Evolutionary conservation across 2,329 filamentous ascomycete genomes (phyloP).

Genomic region (Ceratocystiopsis brevicomis): DNA sequence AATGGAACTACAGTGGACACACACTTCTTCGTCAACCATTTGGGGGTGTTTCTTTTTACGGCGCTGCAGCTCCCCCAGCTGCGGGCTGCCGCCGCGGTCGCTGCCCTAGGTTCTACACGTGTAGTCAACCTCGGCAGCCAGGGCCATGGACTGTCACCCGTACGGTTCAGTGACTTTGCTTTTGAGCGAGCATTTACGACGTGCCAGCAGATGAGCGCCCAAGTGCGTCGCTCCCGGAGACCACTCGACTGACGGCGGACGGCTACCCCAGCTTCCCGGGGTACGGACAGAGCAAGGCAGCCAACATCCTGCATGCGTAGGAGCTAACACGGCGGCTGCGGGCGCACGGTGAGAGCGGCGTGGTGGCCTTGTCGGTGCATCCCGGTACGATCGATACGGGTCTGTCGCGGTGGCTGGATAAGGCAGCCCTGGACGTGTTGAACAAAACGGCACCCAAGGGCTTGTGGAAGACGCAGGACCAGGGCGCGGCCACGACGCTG

Average conservation of each 20-base stretch:
- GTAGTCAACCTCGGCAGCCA: slow-evolving; percentile 23
- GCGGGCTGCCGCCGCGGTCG: slow-evolving; percentile 14
- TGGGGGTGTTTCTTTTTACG: slow-evolving; percentile 29
- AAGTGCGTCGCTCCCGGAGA: neutral
- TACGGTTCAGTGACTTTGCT: slow-evolving; percentile 24
- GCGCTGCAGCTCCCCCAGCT: slow-evolving; percentile 25
- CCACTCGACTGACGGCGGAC: slow-evolving; percentile 3
- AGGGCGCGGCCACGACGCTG: slow-evolving; percentile 21
- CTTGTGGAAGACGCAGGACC: slow-evolving; percentile 18
- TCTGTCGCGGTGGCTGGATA: slow-evolving; percentile 13
- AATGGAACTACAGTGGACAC: slow-evolving; percentile 15
- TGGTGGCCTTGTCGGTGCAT: slow-evolving; percentile 17
- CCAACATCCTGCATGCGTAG: slow-evolving; percentile 24
- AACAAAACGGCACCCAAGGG: slow-evolving; percentile 12
- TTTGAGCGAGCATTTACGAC: slow-evolving; percentile 21
- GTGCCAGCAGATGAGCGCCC: slow-evolving; percentile 11
- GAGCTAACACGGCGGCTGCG: slow-evolving; percentile 16
- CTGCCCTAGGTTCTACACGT: slow-evolving; percentile 10
- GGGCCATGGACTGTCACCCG: slow-evolving; percentile 18
- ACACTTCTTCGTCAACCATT: slow-evolving; percentile 19
- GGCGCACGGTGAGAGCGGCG: slow-evolving; percentile 2
- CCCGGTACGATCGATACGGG: slow-evolving; percentile 17
- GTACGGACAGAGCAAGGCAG: slow-evolving; percentile 29
- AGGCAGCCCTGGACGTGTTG: slow-evolving; percentile 11
- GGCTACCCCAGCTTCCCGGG: slow-evolving; percentile 18